phyloP scores from a whole-genome alignment of 163 green algal genomes.

The Prototheca stagnorum region DNA sequence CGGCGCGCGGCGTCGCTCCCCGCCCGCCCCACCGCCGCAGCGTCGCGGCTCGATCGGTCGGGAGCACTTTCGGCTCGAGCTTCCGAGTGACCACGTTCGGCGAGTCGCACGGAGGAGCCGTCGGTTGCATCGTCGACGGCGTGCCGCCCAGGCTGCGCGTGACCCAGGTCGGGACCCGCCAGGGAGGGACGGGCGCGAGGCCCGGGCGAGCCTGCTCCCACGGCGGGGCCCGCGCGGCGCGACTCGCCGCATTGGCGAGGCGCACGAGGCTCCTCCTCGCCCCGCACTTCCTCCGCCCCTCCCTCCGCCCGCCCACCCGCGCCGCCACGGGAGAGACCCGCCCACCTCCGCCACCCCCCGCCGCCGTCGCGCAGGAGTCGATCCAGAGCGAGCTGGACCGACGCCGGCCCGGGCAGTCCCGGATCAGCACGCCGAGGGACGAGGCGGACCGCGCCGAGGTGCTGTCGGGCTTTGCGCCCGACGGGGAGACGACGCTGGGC shows the following conservation, averaged over 20 bases:
- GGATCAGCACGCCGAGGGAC: slow-evolving; percentile 92
- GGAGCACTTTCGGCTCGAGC: slow-evolving; percentile 20
- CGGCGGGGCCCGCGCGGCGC: too few species aligned
- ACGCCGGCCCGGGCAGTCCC: slow-evolving; percentile 80
- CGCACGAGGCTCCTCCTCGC: too few species aligned
- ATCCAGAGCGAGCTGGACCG: slow-evolving; percentile 79
- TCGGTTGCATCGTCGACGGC: slow-evolving; percentile 95
- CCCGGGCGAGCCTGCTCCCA: neutral
- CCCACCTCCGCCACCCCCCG: neutral
- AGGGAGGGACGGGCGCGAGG: neutral
- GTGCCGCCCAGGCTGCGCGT: slow-evolving; percentile 77
- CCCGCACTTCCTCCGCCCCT: too few species aligned
- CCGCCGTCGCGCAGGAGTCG: slow-evolving; percentile 33
- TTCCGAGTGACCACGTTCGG: slow-evolving; percentile 32
- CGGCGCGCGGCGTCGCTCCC: too few species aligned
- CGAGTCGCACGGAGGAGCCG: slow-evolving; percentile 68
- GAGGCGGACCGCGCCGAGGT: slow-evolving; percentile 90
- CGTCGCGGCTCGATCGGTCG: neutral
- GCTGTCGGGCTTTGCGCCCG: slow-evolving; percentile 50
- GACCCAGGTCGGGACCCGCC: slow-evolving; percentile 16
- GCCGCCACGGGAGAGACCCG: too few species aligned
- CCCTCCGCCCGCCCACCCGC: too few species aligned
- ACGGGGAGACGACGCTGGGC: slow-evolving; percentile 66
- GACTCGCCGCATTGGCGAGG: too few species aligned
- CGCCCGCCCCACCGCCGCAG: neutral